Evolutionary conservation across 768 basidiomycete genomes (phyloP).

Genomic region (Termitomyces sp.): DNA sequence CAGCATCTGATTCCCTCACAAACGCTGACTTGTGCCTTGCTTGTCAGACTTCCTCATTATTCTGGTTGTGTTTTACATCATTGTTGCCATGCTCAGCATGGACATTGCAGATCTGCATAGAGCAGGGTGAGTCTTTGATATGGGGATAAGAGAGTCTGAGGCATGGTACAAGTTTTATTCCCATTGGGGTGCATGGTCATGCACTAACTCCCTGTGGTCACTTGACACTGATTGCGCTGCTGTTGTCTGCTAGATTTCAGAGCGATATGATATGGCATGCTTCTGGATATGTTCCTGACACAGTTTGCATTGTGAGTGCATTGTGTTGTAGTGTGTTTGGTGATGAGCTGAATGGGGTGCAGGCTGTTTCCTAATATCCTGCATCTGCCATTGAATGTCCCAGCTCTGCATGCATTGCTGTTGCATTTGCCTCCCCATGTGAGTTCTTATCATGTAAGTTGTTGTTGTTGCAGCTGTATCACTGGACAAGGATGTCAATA

Average conservation of each 20-base stretch:
- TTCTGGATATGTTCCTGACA: constrained; percentile 87
- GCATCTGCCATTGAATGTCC: constrained; percentile 86
- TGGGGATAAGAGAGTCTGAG: constrained; percentile 34
- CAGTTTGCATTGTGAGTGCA: constrained; percentile 86
- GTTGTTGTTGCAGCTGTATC: constrained; percentile 89
- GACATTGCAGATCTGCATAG: constrained; percentile 57
- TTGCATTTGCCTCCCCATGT: neutral
- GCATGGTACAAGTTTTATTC: constrained; percentile 87
- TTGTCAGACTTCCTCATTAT: constrained; percentile 83
- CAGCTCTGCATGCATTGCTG: constrained; percentile 76
- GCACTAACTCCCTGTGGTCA: too few relatives aligned
- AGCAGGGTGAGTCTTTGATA: constrained; percentile 86
- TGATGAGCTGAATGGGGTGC: neutral
- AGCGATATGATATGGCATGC: constrained; percentile 55
- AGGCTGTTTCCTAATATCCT: constrained; percentile 83
- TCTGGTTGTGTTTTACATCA: constrained; percentile 78
- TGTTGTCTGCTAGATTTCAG: constrained; percentile 56
- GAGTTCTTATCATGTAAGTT: too few relatives aligned
- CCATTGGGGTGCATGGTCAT: constrained; percentile 72
- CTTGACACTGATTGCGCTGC: too few relatives aligned
- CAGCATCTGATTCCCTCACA: too few relatives aligned
- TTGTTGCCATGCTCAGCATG: constrained; percentile 61
- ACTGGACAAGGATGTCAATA: constrained; percentile 82
- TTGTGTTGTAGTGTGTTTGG: too few relatives aligned
- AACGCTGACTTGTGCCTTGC: too few relatives aligned